A percentile compares a stretch with the other conserved stretches of the same genome.
phyloP scores from a whole-genome alignment of 2,329 filamentous ascomycete species.

The Immersiporthe knoxdaviesiana region DNA sequence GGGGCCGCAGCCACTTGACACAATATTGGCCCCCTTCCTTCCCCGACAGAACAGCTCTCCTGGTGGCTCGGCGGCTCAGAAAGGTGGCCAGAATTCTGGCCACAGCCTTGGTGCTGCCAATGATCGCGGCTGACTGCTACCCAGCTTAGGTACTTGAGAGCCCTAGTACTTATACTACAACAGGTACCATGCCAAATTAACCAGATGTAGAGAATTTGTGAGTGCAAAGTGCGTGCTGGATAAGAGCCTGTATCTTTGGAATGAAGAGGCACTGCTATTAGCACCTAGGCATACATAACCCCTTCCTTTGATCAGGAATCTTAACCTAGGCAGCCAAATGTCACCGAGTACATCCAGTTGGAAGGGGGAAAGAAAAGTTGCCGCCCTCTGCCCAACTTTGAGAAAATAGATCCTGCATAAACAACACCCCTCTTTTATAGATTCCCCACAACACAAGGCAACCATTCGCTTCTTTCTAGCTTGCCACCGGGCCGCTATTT shows the following conservation, averaged over 20 bases:
- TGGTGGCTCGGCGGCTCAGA: background rate
- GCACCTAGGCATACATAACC: no score
- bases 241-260: background rate
- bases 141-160: background rate
- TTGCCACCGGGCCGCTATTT: background rate
- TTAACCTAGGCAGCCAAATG: background rate
- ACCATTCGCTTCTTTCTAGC: background rate
- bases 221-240: background rate
- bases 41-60: background rate
- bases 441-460: conserved; percentile 2
- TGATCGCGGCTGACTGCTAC: background rate
- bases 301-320: background rate
- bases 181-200: background rate
- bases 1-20: conserved; percentile 4
- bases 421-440: background rate
- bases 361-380: background rate
- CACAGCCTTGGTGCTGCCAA: background rate
- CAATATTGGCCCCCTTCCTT: background rate
- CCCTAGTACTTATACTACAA: no score
- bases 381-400: background rate
- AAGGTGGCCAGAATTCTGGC: background rate
- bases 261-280: background rate
- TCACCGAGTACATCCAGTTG: no score
- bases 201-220: background rate
- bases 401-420: background rate